Percentiles rank a stretch among this genome's conserved stretches.
phyloP scores from a whole-genome alignment of 2,329 filamentous ascomycete species.

The Aureobasidium sp. region DNA sequence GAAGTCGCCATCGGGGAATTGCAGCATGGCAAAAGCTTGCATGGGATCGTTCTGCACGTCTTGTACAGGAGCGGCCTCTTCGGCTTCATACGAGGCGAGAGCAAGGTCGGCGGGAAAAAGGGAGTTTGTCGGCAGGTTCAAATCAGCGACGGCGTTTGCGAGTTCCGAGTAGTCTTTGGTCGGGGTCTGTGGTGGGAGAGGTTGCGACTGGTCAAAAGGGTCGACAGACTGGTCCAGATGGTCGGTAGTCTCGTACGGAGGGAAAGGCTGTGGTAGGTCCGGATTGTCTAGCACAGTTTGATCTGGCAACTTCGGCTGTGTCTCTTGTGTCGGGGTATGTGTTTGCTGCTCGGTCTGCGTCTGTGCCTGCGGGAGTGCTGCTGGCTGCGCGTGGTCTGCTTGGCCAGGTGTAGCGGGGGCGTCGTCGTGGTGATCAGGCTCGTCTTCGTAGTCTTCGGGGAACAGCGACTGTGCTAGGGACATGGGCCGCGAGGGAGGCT shows the following conservation, averaged over 20 bases:
- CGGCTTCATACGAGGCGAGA: slow-evolving; percentile 18
- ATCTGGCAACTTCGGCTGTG: not conserved
- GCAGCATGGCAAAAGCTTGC: slow-evolving; percentile 58
- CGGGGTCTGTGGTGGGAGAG: slow-evolving; percentile 1
- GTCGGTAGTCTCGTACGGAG: not conserved
- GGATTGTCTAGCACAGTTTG: not conserved
- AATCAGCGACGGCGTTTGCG: slow-evolving; percentile 3
- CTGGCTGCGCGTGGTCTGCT: not conserved
- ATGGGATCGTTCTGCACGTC: slow-evolving; percentile 28
- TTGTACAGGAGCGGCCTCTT: slow-evolving; percentile 17
- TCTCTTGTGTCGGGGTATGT: not conserved
- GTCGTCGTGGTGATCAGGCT: not conserved
- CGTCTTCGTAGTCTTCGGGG: slow-evolving; percentile 8
- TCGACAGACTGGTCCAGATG: not conserved
- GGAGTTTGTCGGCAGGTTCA: slow-evolving; percentile 6
- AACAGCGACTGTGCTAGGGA: slow-evolving; percentile 11
- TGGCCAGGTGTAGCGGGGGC: not conserved
- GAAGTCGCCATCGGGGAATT: slow-evolving; percentile 69
- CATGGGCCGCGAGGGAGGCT: not conserved
- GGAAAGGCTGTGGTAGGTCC: not conserved
- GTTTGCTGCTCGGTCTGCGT: slow-evolving; percentile 13
- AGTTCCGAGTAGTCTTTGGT: slow-evolving; percentile 14
- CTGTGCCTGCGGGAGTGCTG: slow-evolving; percentile 7
- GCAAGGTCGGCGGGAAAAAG: slow-evolving; percentile 14
- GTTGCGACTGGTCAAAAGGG: slow-evolving; percentile 3